Percentiles rank a stretch among this genome's conserved stretches.
phyloP scores from a whole-genome alignment of 257 asterid species.

The Solanum ahanhuiri region DNA sequence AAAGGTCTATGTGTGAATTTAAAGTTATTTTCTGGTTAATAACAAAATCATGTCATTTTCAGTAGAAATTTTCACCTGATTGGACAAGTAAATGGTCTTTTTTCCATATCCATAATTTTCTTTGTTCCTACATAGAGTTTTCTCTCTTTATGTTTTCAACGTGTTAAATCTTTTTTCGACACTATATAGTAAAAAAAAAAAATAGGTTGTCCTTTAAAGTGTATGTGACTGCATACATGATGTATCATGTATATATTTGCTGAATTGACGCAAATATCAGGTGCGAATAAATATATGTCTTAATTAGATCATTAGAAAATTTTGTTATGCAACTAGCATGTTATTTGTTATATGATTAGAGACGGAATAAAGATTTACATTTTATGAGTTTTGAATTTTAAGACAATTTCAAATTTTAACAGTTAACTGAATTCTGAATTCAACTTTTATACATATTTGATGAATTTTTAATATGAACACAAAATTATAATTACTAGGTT shows the following conservation, averaged over 20 bases:
- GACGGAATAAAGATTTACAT: background rate
- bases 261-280: background rate
- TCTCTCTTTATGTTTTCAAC: background rate
- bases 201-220: background rate
- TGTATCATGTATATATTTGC: background rate
- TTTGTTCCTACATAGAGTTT: background rate
- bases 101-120: background rate
- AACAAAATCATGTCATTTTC: background rate
- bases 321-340: background rate
- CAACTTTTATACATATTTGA: background rate
- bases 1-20: background rate
- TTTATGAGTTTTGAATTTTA: background rate
- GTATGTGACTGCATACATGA: background rate
- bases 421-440: background rate
- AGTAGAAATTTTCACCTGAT: background rate
- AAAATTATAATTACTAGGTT: background rate
- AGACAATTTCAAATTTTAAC: background rate
- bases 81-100: background rate
- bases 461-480: background rate
- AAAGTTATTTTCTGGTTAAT: background rate
- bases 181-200: background rate
- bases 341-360: background rate
- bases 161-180: background rate
- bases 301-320: background rate
- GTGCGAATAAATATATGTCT: background rate